Evolutionary conservation across 1,139 yeast species (phyloP), one percentile per base, ranked within the genome.

Genomic region (Scheffersomyces quercinus): DNA sequence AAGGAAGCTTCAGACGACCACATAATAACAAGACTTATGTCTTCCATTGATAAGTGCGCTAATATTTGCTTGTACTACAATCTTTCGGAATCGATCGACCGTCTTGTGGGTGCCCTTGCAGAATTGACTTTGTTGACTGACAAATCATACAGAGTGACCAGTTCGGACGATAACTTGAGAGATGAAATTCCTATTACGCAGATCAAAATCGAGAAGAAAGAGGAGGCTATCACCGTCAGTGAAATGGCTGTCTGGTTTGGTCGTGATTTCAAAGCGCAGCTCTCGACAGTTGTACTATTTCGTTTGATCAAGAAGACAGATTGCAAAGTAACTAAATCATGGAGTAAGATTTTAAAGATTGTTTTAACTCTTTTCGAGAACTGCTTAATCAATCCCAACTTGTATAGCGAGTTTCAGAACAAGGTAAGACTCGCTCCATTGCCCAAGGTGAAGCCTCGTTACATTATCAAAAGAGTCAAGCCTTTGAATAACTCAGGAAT

Each of bases 1-100:
- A 83, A 85, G 29, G 88, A 88, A 41, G 97, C 99, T 0, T 74
- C 88, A 1, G 98, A 93, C 61, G 98, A 93, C 62, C 88, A 89
- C 42, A 82, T 95, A 9, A 85, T 90, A 42, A 85, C 95, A 0
- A 78, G 95, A 44, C 86, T 95, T 64, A 84, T 95, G 74, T 80
- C 95, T 0, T 88, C 91, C 1, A 77, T 93, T 51, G 97, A 91
- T 57, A 90, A 88, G 59, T 79, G 95, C 51, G 86, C 96, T 1
- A 79, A 75, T 40, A 79, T 93, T 44, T 89, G 97, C 12, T 70
- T 83, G 3, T 79, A 74, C 48, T 89, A 84, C 64, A 74, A 77
- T 9, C 63, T 85, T 44, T 64, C 70, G 13, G 75, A 75, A 1
- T 73, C 83, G 4, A 75, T 86, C 36, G 96, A 89, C 56, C 79